These are phyloP conservation scores for Colletotrichum trifolii DNA, from an alignment of 2,329 filamentous ascomycete genomes.

Conservation along the genomic window DNA sequence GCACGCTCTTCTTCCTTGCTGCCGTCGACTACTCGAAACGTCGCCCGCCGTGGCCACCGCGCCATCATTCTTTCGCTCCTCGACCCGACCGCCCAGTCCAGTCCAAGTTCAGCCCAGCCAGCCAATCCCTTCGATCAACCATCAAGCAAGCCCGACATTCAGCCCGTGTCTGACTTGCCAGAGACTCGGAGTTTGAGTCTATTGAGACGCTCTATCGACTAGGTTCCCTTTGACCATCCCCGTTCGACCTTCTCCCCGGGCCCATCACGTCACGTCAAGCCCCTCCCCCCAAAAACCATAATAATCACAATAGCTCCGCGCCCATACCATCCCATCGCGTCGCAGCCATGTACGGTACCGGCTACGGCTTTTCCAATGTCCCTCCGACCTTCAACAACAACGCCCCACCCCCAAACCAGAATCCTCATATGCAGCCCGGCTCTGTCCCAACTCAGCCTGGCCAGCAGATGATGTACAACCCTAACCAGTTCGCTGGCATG, in stretches of 20 bases:
- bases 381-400: conserved; percentile 62
- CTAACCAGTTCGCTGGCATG: conserved; percentile 67
- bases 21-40: conserved; percentile 28
- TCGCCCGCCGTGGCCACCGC: conserved; percentile 27
- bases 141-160: conserved; percentile 15
- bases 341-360: conserved; percentile 64
- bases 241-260: conserved; percentile 19
- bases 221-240: conserved; percentile 21
- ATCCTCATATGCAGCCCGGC: conserved; percentile 58
- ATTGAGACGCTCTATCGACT: conserved; percentile 29
- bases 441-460: conserved; percentile 52
- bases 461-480: conserved; percentile 70
- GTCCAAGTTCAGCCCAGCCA: conserved; percentile 29
- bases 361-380: conserved; percentile 66
- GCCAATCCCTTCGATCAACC: neutral
- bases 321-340: conserved; percentile 30
- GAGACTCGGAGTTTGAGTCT: conserved; percentile 28
- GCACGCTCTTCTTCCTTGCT: conserved; percentile 29
- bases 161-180: conserved; percentile 20
- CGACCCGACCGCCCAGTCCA: conserved; percentile 24
- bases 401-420: conserved; percentile 57
- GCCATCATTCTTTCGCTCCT: conserved; percentile 7
- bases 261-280: conserved; percentile 19
- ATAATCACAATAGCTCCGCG: conserved; percentile 35
- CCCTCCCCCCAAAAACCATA: conserved; percentile 33